Evolutionary conservation across 371 early-diverging fungal species (phyloP).

Genomic region (Zopfochytrium polystomum): DNA sequence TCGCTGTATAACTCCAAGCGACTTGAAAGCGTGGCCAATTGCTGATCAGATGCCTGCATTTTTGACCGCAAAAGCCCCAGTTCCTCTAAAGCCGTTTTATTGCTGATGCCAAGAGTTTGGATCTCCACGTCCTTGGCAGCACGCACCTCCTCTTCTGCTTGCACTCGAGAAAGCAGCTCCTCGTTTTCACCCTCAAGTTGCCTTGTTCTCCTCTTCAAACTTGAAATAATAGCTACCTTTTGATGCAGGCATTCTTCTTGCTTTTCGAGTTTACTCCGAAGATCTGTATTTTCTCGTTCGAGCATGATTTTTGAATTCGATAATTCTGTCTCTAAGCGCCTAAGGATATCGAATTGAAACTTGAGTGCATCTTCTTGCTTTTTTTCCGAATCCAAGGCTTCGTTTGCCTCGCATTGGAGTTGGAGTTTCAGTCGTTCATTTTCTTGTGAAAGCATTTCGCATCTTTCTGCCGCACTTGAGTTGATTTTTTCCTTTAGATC

Average conservation of each 20-base stretch:
- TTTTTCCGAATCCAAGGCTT: not conserved
- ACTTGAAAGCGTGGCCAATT: slow-evolving; percentile 16
- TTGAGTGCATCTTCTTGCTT: not conserved
- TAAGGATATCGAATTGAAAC: not conserved
- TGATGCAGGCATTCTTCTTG: no score
- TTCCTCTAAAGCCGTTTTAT: no score
- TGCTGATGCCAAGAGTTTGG: not conserved
- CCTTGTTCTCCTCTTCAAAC: no score
- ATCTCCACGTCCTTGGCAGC: no score
- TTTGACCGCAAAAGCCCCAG: not conserved
- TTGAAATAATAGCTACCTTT: no score
- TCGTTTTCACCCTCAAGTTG: not conserved
- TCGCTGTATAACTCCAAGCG: slow-evolving; percentile 29
- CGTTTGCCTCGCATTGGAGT: not conserved
- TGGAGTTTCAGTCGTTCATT: not conserved
- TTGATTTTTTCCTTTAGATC: not conserved
- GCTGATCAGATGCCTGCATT: slow-evolving; percentile 24
- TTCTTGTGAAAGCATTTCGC: not conserved
- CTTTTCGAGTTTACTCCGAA: not conserved
- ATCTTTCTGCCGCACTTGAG: not conserved
- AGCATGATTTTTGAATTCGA: slow-evolving; percentile 1
- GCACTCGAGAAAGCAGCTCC: not conserved
- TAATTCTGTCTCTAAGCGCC: not conserved
- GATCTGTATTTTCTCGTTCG: not conserved
- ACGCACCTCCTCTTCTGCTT: slow-evolving; percentile 5